These are phyloP conservation scores for Bauhinia variegata DNA, from an alignment of 306 rosid species.

Conservation along the genomic window DNA sequence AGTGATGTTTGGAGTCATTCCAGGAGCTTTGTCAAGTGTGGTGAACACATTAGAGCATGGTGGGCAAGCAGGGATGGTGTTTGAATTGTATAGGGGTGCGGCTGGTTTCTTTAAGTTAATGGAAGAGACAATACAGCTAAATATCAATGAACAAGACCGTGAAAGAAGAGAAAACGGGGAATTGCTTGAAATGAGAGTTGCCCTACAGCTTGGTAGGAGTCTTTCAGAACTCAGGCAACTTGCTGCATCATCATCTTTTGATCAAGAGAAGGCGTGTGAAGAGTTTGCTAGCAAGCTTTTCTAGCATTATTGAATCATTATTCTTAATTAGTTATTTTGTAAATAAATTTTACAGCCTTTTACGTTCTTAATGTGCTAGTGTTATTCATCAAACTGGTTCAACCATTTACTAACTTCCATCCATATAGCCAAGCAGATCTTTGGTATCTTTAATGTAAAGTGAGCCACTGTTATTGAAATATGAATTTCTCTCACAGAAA, in stretches of 20 bases:
- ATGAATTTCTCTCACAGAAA: too few species aligned
- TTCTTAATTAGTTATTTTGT: conserved; percentile 6
- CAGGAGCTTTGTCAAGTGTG: conserved; percentile 66
- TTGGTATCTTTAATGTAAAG: background rate
- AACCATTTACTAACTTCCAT: background rate
- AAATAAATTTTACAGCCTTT: conserved; percentile 19
- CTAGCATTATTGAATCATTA: conserved; percentile 28
- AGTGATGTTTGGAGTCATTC: conserved; percentile 52
- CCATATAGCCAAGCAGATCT: conserved; percentile 1
- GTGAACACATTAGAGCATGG: conserved; percentile 80
- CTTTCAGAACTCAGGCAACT: conserved; percentile 59
- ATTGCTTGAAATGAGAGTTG: conserved; percentile 63
- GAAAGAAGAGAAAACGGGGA: conserved; percentile 69
- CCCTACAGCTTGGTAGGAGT: conserved; percentile 69
- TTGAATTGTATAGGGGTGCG: conserved; percentile 63
- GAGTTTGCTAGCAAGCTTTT: conserved; percentile 77
- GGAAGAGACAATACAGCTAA: conserved; percentile 58
- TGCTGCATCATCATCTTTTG: conserved; percentile 37
- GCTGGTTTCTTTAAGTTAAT: conserved; percentile 70
- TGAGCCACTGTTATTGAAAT: background rate
- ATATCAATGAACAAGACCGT: conserved; percentile 48
- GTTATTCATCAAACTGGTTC: conserved; percentile 9
- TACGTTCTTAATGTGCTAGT: background rate
- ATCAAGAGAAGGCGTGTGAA: conserved; percentile 31
- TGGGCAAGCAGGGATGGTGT: conserved; percentile 86